A percentile compares a stretch with the other conserved stretches of the same genome.
Conservation (phyloP, 495 filamentous ascomycete species). For the Trichocladium uniseriatum region DNA sequence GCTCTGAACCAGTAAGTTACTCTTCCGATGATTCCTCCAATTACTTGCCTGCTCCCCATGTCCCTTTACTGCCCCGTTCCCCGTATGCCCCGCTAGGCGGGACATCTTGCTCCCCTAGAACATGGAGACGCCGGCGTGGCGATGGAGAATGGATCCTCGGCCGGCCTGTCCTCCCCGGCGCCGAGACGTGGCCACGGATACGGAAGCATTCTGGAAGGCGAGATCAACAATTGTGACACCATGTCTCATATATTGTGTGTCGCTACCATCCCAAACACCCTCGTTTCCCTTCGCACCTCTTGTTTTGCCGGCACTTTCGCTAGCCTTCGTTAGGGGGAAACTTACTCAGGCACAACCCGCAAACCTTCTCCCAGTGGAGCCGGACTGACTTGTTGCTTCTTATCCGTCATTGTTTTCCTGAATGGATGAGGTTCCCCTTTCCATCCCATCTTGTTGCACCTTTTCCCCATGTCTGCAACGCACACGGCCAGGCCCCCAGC, state of each 20-base stretch:
- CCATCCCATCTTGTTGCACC: neutral
- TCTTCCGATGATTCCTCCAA: neutral
- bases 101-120: too few relatives aligned
- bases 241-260: slow-evolving; percentile 22
- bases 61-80: too few relatives aligned
- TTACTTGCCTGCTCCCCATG: too few relatives aligned
- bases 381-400: neutral
- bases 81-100: too few relatives aligned
- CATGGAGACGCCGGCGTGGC: slow-evolving; percentile 1
- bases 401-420: neutral
- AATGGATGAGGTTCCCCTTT: neutral
- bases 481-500: slow-evolving; percentile 1
- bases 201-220: slow-evolving; percentile 10
- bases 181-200: neutral
- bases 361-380: slow-evolving; percentile 6
- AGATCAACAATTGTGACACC: slow-evolving; percentile 25
- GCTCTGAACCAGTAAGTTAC: slow-evolving; percentile 31
- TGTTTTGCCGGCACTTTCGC: neutral
- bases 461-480: neutral
- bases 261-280: slow-evolving; percentile 7
- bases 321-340: too few relatives aligned
- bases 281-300: neutral
- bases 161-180: neutral
- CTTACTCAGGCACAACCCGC: too few relatives aligned
- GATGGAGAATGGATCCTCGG: neutral